Percentiles rank a stretch among this genome's conserved stretches.
phyloP scores from a whole-genome alignment of 225 moss, liverwort and hornwort genomes.

The Anthoceros angustus region DNA sequence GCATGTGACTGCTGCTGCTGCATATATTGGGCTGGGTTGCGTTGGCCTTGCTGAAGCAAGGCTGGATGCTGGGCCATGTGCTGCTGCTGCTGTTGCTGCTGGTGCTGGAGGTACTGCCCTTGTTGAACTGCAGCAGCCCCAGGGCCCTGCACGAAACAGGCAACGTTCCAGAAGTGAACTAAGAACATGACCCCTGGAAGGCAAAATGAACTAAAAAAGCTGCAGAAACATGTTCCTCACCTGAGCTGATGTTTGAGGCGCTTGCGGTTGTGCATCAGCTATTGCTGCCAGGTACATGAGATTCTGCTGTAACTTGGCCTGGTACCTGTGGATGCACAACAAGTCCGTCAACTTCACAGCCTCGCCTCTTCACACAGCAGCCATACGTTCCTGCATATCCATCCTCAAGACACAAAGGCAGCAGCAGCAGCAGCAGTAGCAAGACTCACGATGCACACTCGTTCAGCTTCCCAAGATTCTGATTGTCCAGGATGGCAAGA shows the following conservation, averaged over 20 bases:
- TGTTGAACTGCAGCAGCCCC: not conserved
- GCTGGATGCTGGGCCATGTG: not conserved
- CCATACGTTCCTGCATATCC: not conserved
- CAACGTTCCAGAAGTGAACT: no score
- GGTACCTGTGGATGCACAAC: not conserved
- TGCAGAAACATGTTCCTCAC: not conserved
- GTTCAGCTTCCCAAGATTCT: constrained; percentile 3
- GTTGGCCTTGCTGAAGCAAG: not conserved
- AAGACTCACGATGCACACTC: constrained; percentile 3
- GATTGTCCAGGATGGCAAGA: constrained; percentile 4
- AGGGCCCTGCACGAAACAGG: not conserved
- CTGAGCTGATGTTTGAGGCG: not conserved
- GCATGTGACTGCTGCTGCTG: not conserved
- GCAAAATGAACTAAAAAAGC: no score
- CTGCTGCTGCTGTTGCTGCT: not conserved
- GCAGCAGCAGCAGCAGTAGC: not conserved
- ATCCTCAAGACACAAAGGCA: not conserved
- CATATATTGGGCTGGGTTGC: constrained; percentile 4
- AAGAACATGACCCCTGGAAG: no score
- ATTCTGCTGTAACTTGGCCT: constrained; percentile 2
- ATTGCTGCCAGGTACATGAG: not conserved
- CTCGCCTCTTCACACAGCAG: not conserved
- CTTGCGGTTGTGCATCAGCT: constrained; percentile 3
- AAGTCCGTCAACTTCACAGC: not conserved
- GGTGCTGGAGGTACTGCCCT: constrained; percentile 2